Percentiles rank a stretch among this genome's conserved stretches.
Evolutionary conservation across 805 yeast species (phyloP).

Genomic region (Nakazawaea laoshanensis): DNA sequence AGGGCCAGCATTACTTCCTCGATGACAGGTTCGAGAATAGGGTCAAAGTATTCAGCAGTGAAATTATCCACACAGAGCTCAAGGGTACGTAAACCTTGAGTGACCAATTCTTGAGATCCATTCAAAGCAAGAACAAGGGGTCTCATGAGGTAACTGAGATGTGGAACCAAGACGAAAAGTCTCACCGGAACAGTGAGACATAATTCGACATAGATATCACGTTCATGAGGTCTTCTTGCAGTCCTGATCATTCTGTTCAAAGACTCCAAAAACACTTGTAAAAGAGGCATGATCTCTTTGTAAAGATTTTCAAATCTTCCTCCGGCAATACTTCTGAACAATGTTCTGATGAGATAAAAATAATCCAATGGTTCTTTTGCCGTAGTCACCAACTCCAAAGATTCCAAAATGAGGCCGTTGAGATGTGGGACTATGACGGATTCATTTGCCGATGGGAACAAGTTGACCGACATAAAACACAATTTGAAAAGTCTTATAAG

Average conservation of each 20-base stretch:
- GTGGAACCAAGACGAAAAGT: constrained; percentile 88
- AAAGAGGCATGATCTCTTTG: constrained; percentile 84
- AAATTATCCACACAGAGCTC: constrained; percentile 94
- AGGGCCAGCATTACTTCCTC: constrained; percentile 91
- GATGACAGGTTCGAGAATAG: constrained; percentile 92
- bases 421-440: constrained; percentile 82
- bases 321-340: constrained; percentile 93
- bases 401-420: constrained; percentile 71
- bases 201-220: constrained; percentile 90
- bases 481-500: constrained; percentile 81
- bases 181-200: constrained; percentile 96
- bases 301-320: constrained; percentile 91
- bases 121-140: constrained; percentile 88
- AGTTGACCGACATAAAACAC: constrained; percentile 91
- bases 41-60: constrained; percentile 95
- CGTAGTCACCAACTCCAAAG: constrained; percentile 69
- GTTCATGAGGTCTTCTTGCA: constrained; percentile 81
- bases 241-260: constrained; percentile 75
- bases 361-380: constrained; percentile 89
- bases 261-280: constrained; percentile 81
- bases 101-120: constrained; percentile 84
- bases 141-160: constrained; percentile 76
- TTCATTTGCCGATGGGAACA: constrained; percentile 85
- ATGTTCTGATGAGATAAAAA: constrained; percentile 77
- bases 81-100: constrained; percentile 90